Evolutionary conservation across 2,329 filamentous ascomycete species (phyloP).

Genomic region (Drechslerella coelobrocha): DNA sequence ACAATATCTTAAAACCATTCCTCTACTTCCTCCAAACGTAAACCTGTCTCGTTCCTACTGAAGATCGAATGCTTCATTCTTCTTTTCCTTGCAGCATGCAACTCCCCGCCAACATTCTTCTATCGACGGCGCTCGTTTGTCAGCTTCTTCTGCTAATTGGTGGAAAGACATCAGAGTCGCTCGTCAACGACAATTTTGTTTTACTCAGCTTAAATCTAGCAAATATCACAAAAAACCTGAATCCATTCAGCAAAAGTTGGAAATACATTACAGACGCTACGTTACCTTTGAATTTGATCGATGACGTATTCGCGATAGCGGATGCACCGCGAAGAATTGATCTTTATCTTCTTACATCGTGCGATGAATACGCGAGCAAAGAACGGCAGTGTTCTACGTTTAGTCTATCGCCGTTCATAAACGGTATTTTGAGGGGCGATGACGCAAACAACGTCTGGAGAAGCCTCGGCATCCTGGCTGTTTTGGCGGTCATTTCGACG

Average conservation of each 20-base stretch:
- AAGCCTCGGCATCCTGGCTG: not conserved
- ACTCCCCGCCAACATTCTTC: not conserved
- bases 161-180: not conserved
- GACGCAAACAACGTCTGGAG: not conserved
- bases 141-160: not conserved
- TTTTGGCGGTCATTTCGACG: not conserved
- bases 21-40: too few species aligned
- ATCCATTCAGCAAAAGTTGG: not conserved
- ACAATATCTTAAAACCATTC: too few species aligned
- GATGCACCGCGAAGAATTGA: not conserved
- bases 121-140: not conserved
- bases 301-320: not conserved
- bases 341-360: slow-evolving; percentile 3
- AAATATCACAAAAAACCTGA: not conserved
- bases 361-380: not conserved
- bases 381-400: not conserved
- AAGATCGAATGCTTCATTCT: too few species aligned
- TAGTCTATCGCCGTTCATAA: slow-evolving; percentile 9
- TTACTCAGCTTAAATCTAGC: not conserved
- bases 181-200: not conserved
- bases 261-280: not conserved
- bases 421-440: not conserved
- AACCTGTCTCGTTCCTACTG: too few species aligned
- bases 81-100: not conserved
- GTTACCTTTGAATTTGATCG: not conserved